Percentiles rank a stretch among this genome's conserved stretches.
phyloP scores from a whole-genome alignment of 495 filamentous ascomycete genomes.

The Podospora appendiculata region DNA sequence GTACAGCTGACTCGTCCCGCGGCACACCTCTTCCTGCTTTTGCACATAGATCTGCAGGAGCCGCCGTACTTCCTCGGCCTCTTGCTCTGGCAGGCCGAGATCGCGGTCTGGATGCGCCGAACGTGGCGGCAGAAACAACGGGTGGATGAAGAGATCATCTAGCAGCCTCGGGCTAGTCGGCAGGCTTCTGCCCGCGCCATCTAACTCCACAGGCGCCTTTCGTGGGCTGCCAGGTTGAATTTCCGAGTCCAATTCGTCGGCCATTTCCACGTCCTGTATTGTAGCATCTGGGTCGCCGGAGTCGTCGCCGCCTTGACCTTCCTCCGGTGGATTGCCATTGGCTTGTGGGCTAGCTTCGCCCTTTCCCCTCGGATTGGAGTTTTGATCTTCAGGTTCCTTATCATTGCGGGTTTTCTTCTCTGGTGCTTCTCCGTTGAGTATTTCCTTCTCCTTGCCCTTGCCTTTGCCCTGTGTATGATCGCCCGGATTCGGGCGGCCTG shows the following conservation, averaged over 20 bases:
- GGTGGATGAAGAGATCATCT: slow-evolving; percentile 58
- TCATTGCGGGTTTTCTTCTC: slow-evolving; percentile 2
- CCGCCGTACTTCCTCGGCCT: slow-evolving; percentile 84
- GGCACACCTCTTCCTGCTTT: slow-evolving; percentile 90
- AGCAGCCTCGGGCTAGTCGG: slow-evolving; percentile 17
- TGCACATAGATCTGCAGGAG: slow-evolving; percentile 81
- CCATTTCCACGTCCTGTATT: slow-evolving; percentile 37
- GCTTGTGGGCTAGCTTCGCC: not conserved
- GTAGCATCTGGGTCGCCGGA: not conserved
- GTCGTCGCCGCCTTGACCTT: not conserved
- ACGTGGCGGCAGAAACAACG: slow-evolving; percentile 73
- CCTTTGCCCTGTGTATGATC: not conserved
- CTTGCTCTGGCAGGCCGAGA: slow-evolving; percentile 66
- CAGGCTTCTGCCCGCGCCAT: not conserved
- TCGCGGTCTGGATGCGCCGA: slow-evolving; percentile 65
- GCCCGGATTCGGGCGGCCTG: not conserved
- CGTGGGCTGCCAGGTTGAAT: not conserved
- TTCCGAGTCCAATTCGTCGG: slow-evolving; percentile 12
- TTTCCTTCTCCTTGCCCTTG: slow-evolving; percentile 10
- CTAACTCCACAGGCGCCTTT: too few relatives aligned
- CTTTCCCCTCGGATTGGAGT: not conserved
- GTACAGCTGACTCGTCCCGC: slow-evolving; percentile 68
- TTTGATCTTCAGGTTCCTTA: not conserved
- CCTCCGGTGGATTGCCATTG: slow-evolving; percentile 5
- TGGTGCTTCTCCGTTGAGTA: slow-evolving; percentile 11